Evolutionary conservation across 2,329 filamentous ascomycete species (phyloP), one percentile per base, ranked within the genome.

Genomic region (Alternaria longipes): DNA sequence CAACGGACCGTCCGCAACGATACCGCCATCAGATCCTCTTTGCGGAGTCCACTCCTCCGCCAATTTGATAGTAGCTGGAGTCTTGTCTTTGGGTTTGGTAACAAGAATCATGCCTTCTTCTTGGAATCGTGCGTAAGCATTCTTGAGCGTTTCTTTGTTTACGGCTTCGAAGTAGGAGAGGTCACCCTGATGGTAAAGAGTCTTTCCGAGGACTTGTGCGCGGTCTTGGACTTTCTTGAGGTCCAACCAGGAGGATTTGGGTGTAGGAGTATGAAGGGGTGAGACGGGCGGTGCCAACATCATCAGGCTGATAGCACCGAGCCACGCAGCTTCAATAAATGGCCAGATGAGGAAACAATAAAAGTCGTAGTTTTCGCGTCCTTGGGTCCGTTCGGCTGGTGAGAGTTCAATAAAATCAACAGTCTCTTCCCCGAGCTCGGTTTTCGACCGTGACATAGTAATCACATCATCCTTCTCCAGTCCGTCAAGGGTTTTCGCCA

Each of bases 321-420:
- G 86, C 95, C 95, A 99, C 54, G 87, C 90, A 0, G 94, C 91
- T 79, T 99, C 95, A 67, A 98, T 94, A 70, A 99, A 99, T 0
- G 95, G 95, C 95, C 95, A 99, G 65, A 99, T 93, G 20, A 99
- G 82, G 84, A 98, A 99, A 81, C 94, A 98, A 81, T 98, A 98
- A 79, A 99, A 99, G 75, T 99, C 95, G 73, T 91, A 99, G 72
- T 97, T 98, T 79, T 99, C 95, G 38, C 94, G 85, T 1, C 95
- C 95, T 7, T 86, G 89, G 30, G 86, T 84, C 18, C 94, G 86
- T 78, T 99, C 95, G 3, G 86, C 81, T 6, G 91, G 87, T 18
- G 91, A 90, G 8, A 99, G 83, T 5, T 93, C 92, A 38, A 97
- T 82, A 56, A 83, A 87, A 1, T 83, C 82, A n/a, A 93, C 85